Evolutionary conservation across 2,329 filamentous ascomycete species (phyloP).

Genomic region (Aspergillus udagawae): DNA sequence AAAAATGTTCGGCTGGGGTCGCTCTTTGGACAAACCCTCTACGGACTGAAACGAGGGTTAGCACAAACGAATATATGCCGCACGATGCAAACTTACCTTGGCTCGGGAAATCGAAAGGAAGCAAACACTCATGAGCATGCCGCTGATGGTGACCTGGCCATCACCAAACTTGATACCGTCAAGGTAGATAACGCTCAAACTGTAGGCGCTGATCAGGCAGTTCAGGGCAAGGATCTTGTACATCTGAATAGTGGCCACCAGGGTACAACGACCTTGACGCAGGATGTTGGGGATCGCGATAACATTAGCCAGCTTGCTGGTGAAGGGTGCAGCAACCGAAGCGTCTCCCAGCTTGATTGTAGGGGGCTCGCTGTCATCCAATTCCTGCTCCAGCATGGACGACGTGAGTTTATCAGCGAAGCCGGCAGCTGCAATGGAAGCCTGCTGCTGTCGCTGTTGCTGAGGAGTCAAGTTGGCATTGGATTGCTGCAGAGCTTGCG

Average conservation of each 20-base stretch:
- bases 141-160: slow-evolving; percentile 95
- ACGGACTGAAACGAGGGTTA: slow-evolving; percentile 57
- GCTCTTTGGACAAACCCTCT: slow-evolving; percentile 91
- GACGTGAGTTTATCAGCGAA: slow-evolving; percentile 83
- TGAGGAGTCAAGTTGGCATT: slow-evolving; percentile 47
- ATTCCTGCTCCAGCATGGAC: slow-evolving; percentile 83
- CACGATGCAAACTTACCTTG: slow-evolving; percentile 51
- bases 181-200: slow-evolving; percentile 89
- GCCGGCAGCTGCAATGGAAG: slow-evolving; percentile 66
- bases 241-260: slow-evolving; percentile 99
- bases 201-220: slow-evolving; percentile 97
- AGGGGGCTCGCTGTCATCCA: slow-evolving; percentile 86
- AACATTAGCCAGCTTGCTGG: slow-evolving; percentile 94
- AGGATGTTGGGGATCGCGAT: slow-evolving; percentile 98
- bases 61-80: background rate
- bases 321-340: slow-evolving; percentile 95
- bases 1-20: slow-evolving; percentile 97
- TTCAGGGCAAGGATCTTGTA: slow-evolving; percentile 99
- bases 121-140: slow-evolving; percentile 99
- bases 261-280: slow-evolving; percentile 91
- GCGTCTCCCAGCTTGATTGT: slow-evolving; percentile 96
- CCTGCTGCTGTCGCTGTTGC: slow-evolving; percentile 52
- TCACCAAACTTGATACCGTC: slow-evolving; percentile 99
- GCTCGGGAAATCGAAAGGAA: slow-evolving; percentile 98
- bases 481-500: slow-evolving; percentile 55